Conservation (phyloP, 139 green algal genomes). For the Coelastrella sp. region DNA sequence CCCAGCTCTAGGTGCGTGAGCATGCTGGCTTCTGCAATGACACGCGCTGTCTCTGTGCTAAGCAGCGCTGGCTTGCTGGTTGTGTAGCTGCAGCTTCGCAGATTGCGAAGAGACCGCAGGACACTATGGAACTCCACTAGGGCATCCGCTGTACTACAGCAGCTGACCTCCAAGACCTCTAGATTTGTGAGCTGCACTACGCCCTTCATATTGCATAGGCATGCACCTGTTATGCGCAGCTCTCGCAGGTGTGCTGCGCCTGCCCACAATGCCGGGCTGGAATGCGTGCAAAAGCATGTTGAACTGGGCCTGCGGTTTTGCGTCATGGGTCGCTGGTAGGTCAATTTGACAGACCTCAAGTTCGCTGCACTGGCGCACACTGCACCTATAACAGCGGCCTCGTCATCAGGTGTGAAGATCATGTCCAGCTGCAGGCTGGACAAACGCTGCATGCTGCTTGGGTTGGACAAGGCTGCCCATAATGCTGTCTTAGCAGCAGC, state of each 20-base stretch:
- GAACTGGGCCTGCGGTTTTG: not conserved
- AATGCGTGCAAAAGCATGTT: not conserved
- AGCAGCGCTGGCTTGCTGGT: not conserved
- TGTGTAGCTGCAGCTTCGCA: not conserved
- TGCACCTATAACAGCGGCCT: not conserved
- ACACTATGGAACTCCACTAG: not conserved
- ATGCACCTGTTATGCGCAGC: not conserved
- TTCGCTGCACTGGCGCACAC: not conserved
- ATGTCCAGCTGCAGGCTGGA: not conserved
- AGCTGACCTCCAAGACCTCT: not conserved
- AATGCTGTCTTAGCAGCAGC: not conserved
- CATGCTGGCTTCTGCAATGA: not conserved
- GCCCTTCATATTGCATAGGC: not conserved
- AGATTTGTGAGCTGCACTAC: not conserved
- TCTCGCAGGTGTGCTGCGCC: not conserved
- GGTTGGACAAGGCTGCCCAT: not conserved
- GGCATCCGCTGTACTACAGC: not conserved
- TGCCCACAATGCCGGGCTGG: not conserved
- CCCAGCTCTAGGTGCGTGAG: not conserved
- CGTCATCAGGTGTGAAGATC: not conserved
- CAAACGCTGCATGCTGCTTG: not conserved
- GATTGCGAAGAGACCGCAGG: not conserved
- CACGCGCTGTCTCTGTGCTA: not conserved
- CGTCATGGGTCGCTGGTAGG: not conserved
- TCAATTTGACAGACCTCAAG: not conserved